Evolutionary conservation across 306 rosid genomes (phyloP), one percentile per base, ranked within the genome.

Genomic region (Macrotyloma uniflorum): DNA sequence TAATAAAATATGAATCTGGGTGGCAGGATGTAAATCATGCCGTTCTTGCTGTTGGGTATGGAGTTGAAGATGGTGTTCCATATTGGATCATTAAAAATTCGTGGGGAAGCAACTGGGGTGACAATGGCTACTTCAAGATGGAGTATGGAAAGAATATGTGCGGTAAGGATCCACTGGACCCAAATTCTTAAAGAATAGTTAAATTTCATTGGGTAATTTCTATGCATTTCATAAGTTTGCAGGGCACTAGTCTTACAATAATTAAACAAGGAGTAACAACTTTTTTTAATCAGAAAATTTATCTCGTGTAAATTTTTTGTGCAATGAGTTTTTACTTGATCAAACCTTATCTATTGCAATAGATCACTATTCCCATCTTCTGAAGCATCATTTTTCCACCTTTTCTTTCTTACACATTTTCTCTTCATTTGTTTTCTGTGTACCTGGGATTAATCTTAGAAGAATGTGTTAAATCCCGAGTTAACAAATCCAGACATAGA

Each of bases 21-120:
- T 82, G 74, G 79, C 94, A 95, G 99, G 98, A 95, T 79, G 99
- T 95, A 87, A 95, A 95, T 87, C 99, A 95, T 71, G 99, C 98
- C 16, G 99, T 93, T 85, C 85, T 95, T 49, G 99, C 97, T 13
- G 96, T 95, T 73, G 99, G 99, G 73, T 95, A 93, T 80, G 99
- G 99, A 74, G 87, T 81, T 5, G 97, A 95, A 84, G 51, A 84
- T 67, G 90, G 88, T 9, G 79, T 83, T 59, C 91, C 98, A 9
- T 95, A 87, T 86, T 95, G 99, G 99, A 88, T 93, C 67, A 45
- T 91, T 30, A 95, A 95, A 85, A 95, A 95, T 83, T 95, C 99
- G 0, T 95, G 99, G 99, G 99, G 99, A 26, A 50, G 2, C 26
- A 67, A 36, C 14, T 95, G 98, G 99, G 99, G 99, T 30, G 90